Conservation (phyloP, 805 yeast species). For the Vanderwaltozyma polyspora region DNA sequence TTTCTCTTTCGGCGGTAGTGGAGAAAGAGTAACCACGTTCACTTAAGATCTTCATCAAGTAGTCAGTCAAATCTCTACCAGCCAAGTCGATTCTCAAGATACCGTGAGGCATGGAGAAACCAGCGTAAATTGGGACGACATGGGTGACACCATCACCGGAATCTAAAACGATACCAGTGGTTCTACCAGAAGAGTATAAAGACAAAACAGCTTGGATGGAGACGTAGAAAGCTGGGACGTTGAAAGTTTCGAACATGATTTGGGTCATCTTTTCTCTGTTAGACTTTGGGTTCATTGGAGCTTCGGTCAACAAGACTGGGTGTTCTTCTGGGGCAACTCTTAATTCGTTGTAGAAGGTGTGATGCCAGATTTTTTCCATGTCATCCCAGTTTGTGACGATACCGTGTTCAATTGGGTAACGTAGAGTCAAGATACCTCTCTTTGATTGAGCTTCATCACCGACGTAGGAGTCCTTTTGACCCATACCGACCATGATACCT, state of each 20-base stretch:
- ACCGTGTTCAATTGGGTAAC: constrained; percentile 99
- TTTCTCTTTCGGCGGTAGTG: constrained; percentile 98
- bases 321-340: constrained; percentile 99
- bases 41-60: constrained; percentile 94
- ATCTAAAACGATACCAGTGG: constrained; percentile 98
- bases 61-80: constrained; percentile 98
- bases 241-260: constrained; percentile 97
- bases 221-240: constrained; percentile 98
- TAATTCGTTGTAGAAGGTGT: constrained; percentile 98
- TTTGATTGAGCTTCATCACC: constrained; percentile 99
- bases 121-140: constrained; percentile 99
- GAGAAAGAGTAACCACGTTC: constrained; percentile 99
- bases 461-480: constrained; percentile 98
- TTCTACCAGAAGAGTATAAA: constrained; percentile 98
- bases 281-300: constrained; percentile 98
- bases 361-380: constrained; percentile 99
- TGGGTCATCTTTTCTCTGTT: constrained; percentile 99
- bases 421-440: constrained; percentile 98
- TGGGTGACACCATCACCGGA: constrained; percentile 99
- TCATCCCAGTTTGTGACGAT: constrained; percentile 99
- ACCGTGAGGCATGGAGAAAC: constrained; percentile 98
- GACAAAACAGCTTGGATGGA: constrained; percentile 98
- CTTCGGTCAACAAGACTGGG: constrained; percentile 98
- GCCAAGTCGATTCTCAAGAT: constrained; percentile 97
- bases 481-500: constrained; percentile 99